A percentile compares a stretch with the other conserved stretches of the same genome.
Conservation (phyloP, 2,329 filamentous ascomycete genomes). For the Aspergillus novofumigatus region DNA sequence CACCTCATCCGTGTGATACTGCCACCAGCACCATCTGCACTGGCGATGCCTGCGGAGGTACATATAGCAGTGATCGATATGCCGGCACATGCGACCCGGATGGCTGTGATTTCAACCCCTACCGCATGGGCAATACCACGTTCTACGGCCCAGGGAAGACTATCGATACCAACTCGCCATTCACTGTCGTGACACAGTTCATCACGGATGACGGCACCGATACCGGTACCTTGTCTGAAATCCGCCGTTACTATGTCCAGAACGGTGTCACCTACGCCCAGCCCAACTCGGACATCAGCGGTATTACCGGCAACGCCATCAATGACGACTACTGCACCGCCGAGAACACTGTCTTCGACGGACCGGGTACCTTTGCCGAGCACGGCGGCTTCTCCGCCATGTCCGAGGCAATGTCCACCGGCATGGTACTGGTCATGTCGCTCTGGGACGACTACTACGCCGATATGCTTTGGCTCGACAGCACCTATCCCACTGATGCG, state of each 20-base stretch:
- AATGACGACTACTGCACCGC: conserved; percentile 55
- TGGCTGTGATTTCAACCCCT: conserved; percentile 67
- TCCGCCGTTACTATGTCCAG: conserved; percentile 64
- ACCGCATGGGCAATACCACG: conserved; percentile 59
- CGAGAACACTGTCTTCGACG: conserved; percentile 55
- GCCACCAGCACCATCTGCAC: conserved; percentile 50
- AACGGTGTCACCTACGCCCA: conserved; percentile 55
- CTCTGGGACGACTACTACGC: conserved; percentile 62
- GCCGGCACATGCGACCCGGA: conserved; percentile 62
- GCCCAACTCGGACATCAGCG: conserved; percentile 50
- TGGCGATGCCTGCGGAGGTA: conserved; percentile 51
- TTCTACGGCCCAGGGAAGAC: conserved; percentile 60
- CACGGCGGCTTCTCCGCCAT: conserved; percentile 56
- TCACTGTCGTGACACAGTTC: conserved; percentile 68
- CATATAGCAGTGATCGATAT: conserved; percentile 53
- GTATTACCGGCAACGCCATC: conserved; percentile 52
- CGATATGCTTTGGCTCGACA: conserved; percentile 74
- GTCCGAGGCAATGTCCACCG: conserved; percentile 50
- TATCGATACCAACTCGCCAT: conserved; percentile 56
- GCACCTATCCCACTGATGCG: conserved; percentile 53
- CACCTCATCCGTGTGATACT: conserved; percentile 60
- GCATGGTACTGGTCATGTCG: conserved; percentile 62
- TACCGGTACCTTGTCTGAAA: conserved; percentile 54
- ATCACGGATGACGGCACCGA: conserved; percentile 48
- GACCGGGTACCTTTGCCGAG: conserved; percentile 50